Evolutionary conservation across 306 rosid genomes (phyloP).

Genomic region (Prunus salicina): DNA sequence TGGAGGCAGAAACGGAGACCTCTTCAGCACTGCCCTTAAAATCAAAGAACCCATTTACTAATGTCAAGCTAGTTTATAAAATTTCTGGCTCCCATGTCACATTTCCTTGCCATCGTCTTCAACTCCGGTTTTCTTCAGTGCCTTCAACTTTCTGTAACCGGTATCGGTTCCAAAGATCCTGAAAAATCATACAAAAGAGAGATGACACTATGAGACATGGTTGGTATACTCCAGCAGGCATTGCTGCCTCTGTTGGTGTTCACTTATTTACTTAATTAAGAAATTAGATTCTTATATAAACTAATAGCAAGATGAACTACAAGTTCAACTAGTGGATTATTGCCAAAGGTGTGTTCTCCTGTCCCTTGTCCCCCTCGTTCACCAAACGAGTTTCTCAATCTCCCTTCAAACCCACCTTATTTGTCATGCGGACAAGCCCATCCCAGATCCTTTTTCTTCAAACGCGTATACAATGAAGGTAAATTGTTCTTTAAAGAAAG

Average conservation of each 20-base stretch:
- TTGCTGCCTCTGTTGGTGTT: not conserved
- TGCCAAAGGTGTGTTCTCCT: too few species aligned
- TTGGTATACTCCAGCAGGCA: not conserved
- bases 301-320: too few species aligned
- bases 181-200: not conserved
- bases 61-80: conserved; percentile 22
- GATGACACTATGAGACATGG: not conserved
- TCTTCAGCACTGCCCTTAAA: conserved; percentile 28
- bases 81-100: conserved; percentile 19
- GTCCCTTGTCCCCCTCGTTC: too few species aligned
- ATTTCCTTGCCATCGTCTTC: conserved; percentile 47
- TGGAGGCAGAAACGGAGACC: conserved; percentile 20
- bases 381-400: too few species aligned
- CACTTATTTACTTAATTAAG: too few species aligned
- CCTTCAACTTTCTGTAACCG: conserved; percentile 84
- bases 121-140: conserved; percentile 43
- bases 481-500: too few species aligned
- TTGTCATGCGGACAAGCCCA: too few species aligned
- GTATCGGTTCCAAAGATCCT: conserved; percentile 87
- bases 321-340: too few species aligned
- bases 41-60: conserved; percentile 28
- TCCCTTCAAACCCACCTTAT: too few species aligned
- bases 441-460: too few species aligned
- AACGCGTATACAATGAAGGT: too few species aligned
- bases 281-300: too few species aligned